Base-by-base conservation (phyloP, 345 rosid species). In the Sisymbrium irio region DNA sequence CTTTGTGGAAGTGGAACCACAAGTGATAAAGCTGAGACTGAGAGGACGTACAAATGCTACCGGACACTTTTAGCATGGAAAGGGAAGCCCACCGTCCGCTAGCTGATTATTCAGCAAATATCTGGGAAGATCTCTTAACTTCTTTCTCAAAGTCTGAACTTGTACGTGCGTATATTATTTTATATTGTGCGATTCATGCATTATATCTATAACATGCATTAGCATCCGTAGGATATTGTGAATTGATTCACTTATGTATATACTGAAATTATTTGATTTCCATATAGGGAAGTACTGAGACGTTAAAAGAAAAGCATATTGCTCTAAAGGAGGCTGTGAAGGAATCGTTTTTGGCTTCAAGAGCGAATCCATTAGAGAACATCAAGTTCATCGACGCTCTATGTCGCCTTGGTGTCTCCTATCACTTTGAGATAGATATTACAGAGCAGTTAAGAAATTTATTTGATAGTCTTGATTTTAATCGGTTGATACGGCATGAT, bases 361-460 rank as follows among this genome's bases (percentile, higher is more conserved):
- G 1, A 50, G 62, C 9, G 35, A 40, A 72, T 28, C 41, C 53
- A 6, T 62, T 51, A 50, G 53, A 62, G 62, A 62, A 62, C 69
- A 72, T 62, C 25, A 72, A 62, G 50, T 53, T 51, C 42, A 72
- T 72, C 6, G 76, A 72, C 13, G 62, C 35, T 51, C 37, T 72
- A 19, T 62, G 69, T 41, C 69, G 76, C 44, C 69, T 72, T 39
- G 69, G 76, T 62, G 62, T 72, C 60, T 72, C 62, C 4, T 72
- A 72, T 9, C 69, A 72, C 45, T 51, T 62, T 51, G 76, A 72
- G 42, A 28, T 3, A 50, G 62, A 62, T 3, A 72, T 72, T 7
- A 0, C 15, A 18, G 62, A 51, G 19, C 69, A 62, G 1, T 51
- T 72, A 19, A 45, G 44, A 37, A 40, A 72, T 6, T 39, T 0